Conservation (phyloP, 768 basidiomycete genomes). For the Sporobolomyces pararoseus region DNA sequence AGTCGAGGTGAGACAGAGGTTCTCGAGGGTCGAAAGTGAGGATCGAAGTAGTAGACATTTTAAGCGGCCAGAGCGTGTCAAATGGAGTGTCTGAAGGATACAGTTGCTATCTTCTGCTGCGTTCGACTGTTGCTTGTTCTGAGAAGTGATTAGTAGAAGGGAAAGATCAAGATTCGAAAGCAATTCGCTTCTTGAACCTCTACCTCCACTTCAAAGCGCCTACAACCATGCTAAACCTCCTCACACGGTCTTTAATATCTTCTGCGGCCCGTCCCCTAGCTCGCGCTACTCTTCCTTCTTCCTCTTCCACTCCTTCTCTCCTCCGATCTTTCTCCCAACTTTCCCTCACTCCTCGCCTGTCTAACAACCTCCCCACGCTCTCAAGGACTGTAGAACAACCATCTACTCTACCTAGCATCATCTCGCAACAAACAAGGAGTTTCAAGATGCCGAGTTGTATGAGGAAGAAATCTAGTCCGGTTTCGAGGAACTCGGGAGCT, state of each 20-base stretch:
- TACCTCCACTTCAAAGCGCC: too few species aligned
- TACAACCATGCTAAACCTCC: slow-evolving; percentile 7
- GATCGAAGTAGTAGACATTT: not conserved
- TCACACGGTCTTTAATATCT: not conserved
- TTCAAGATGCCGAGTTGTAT: slow-evolving; percentile 34
- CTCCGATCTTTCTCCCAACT: not conserved
- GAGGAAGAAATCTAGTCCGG: slow-evolving; percentile 16
- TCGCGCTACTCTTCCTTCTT: too few species aligned
- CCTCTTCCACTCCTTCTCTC: not conserved
- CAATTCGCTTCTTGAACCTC: too few species aligned
- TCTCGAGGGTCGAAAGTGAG: not conserved
- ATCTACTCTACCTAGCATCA: too few species aligned
- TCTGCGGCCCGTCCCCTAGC: not conserved
- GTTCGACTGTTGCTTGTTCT: not conserved
- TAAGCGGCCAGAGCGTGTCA: not conserved
- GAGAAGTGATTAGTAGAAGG: not conserved
- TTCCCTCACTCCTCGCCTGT: not conserved
- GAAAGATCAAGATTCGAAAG: not conserved
- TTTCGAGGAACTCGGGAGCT: slow-evolving; percentile 16
- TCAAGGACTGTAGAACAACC: not conserved
- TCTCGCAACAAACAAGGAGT: slow-evolving; percentile 15
- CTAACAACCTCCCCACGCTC: not conserved
- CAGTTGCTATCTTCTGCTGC: too few species aligned
- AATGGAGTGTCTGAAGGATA: too few species aligned
- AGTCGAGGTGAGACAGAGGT: not conserved